A percentile compares a stretch with the other conserved stretches of the same genome.
Evolutionary conservation across 768 basidiomycete genomes (phyloP).

Genomic region (Leccinum obscurum): DNA sequence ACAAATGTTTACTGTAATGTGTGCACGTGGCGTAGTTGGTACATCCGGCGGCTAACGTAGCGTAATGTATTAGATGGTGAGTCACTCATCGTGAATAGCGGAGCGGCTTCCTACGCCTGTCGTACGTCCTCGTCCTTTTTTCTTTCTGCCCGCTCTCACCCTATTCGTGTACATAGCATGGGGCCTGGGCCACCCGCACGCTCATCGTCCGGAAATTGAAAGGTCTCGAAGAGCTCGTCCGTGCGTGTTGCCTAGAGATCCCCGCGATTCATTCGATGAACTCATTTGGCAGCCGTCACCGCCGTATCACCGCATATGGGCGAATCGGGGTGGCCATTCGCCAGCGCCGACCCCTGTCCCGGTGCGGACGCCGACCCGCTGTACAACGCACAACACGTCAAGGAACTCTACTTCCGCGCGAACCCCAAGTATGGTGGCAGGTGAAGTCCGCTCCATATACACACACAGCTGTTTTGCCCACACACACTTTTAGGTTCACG

Average conservation of each 20-base stretch:
- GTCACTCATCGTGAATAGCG: too few species aligned
- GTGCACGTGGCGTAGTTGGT: too few species aligned
- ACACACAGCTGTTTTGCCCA: neutral
- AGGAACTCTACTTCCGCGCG: slow-evolving; percentile 81
- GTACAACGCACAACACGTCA: slow-evolving; percentile 66
- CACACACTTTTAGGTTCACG: slow-evolving; percentile 56
- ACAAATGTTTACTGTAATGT: too few species aligned
- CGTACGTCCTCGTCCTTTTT: slow-evolving; percentile 46
- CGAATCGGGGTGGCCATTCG: slow-evolving; percentile 84
- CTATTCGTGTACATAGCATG: slow-evolving; percentile 56
- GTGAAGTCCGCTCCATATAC: slow-evolving; percentile 28
- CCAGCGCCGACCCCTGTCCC: slow-evolving; percentile 62
- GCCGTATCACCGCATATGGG: slow-evolving; percentile 89
- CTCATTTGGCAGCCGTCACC: slow-evolving; percentile 56
- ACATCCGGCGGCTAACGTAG: too few species aligned
- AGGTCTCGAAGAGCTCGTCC: slow-evolving; percentile 81
- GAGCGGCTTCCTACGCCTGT: slow-evolving; percentile 61
- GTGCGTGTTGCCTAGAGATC: slow-evolving; percentile 43
- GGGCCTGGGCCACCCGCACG: slow-evolving; percentile 72
- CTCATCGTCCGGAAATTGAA: slow-evolving; percentile 90
- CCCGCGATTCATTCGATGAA: too few species aligned
- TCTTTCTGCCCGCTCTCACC: too few species aligned
- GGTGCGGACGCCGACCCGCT: slow-evolving; percentile 77
- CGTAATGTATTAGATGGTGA: too few species aligned
- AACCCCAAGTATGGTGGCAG: slow-evolving; percentile 71